Evolutionary conservation across 192 early-diverging fungal genomes (phyloP).

Genomic region (Coemansia sp.): DNA sequence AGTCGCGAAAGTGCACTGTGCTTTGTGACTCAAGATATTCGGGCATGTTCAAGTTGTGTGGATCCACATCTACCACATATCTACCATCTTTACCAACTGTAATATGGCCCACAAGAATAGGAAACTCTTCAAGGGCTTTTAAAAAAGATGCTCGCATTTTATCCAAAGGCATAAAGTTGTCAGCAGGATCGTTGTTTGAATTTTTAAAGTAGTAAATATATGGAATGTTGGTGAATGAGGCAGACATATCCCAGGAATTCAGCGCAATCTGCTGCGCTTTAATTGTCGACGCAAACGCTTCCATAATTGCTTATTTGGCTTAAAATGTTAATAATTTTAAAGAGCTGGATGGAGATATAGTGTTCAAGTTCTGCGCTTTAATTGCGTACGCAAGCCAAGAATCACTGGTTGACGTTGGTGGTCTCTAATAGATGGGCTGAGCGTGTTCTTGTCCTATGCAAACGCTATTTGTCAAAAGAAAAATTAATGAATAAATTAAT

Average conservation of each 20-base stretch:
- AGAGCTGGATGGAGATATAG: background rate
- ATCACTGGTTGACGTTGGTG: too few species aligned
- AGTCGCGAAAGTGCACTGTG: conserved; percentile 8
- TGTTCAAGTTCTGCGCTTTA: too few species aligned
- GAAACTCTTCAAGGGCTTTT: conserved; percentile 17
- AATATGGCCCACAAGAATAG: conserved; percentile 23
- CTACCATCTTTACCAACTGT: background rate
- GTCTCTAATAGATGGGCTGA: too few species aligned
- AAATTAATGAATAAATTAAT: too few species aligned
- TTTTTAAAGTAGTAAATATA: conserved; percentile 16
- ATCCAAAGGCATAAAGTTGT: conserved; percentile 24
- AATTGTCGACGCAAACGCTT: background rate
- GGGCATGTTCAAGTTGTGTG: conserved; percentile 26
- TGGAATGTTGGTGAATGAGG: conserved; percentile 18
- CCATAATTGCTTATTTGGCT: conserved; percentile 18
- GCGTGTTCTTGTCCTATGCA: too few species aligned
- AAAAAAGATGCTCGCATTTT: conserved; percentile 21
- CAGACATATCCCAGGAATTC: conserved; percentile 8
- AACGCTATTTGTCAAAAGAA: too few species aligned
- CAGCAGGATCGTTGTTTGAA: background rate
- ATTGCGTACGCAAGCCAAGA: too few species aligned
- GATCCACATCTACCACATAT: conserved; percentile 3
- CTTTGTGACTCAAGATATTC: conserved; percentile 20
- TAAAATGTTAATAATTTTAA: background rate
- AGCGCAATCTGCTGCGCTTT: conserved; percentile 18